Base-by-base conservation (phyloP, 768 basidiomycete species). In the Neoboletus brunneissimus region DNA sequence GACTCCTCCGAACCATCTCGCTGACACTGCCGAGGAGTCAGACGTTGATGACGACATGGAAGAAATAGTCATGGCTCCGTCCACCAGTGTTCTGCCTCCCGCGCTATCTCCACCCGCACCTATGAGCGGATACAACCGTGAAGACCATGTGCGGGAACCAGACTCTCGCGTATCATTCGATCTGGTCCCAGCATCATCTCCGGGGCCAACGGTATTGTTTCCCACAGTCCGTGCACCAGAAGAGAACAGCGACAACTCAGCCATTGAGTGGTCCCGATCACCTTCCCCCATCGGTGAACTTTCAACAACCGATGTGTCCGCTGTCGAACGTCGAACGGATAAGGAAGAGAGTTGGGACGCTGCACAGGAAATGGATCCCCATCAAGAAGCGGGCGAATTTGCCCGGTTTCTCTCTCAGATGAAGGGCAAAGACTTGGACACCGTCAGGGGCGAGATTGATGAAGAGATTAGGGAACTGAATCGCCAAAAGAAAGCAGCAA, bases 401-500 rank as follows among this genome's bases (percentile, higher is more conserved):
- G 94, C 88, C n/a, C 81, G 83, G 11, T 96, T 98, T 66, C 73
- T 98, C 56, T 92, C 95, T 1, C 88, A 94, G 63, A 88, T 99
- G 61, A 92, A 93, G 68, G 92, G 91, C 9, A 85, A 82, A 57
- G 85, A 94, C 67, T 71, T 98, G 47, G 86, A 90, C 35, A 80
- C 85, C 41, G 89, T 96, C 41, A 81, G 88, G 54, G 79, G 80
- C 51, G 97, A 98, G 72, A 94, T 98, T 43, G 92, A 97, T 68
- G 88, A 89, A 46, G 97, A 99, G 71, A 93, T 99, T 57, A 79
- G 79, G 59, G 76, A 79, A 12, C 75, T 99, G 42, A 86, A 94
- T 68, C 79, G 85, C 71, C 89, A 95, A 73, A 82, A 84, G 68
- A 95, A 92, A 70, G 84, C 85, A 31, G 93, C 94, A 22, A 86